Percentiles rank a stretch among this genome's conserved stretches.
phyloP scores from a whole-genome alignment of 257 asterid species.

The Primulina eburnea region DNA sequence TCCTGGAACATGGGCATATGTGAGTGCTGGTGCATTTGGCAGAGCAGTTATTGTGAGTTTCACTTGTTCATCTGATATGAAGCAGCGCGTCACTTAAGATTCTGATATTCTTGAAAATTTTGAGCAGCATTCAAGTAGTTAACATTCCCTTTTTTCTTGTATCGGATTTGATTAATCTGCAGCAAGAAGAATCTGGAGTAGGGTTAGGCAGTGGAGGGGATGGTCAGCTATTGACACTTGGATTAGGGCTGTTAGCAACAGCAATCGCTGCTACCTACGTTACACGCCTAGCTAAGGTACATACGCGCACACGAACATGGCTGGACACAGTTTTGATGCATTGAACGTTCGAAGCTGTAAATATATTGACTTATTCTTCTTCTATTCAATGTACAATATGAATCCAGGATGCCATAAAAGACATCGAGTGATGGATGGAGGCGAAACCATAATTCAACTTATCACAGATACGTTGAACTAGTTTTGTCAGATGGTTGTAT shows the following conservation, averaged over 20 bases:
- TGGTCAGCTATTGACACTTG: conserved; percentile 75
- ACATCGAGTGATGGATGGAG: conserved; percentile 6
- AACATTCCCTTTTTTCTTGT: background rate
- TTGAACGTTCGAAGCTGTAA: background rate
- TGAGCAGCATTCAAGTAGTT: background rate
- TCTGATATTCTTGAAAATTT: background rate
- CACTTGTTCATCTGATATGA: conserved; percentile 6
- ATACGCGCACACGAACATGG: background rate
- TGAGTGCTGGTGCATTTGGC: conserved; percentile 97
- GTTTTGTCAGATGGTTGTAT: background rate
- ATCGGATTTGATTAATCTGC: conserved; percentile 19
- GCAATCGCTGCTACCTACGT: conserved; percentile 86
- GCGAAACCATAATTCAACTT: background rate
- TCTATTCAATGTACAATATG: conserved; percentile 4
- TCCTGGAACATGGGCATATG: conserved; percentile 98
- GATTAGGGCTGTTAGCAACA: conserved; percentile 72
- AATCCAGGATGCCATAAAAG: conserved; percentile 53
- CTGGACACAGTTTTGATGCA: background rate
- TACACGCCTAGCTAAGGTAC: conserved; percentile 86
- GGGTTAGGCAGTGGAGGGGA: conserved; percentile 46
- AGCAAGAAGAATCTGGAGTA: conserved; percentile 82
- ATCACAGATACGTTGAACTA: background rate
- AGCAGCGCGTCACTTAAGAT: no score
- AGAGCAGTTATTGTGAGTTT: conserved; percentile 87
- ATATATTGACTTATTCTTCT: conserved; percentile 10